phyloP scores from a whole-genome alignment of 2,329 filamentous ascomycete species.

The Gyromitra esculenta region DNA sequence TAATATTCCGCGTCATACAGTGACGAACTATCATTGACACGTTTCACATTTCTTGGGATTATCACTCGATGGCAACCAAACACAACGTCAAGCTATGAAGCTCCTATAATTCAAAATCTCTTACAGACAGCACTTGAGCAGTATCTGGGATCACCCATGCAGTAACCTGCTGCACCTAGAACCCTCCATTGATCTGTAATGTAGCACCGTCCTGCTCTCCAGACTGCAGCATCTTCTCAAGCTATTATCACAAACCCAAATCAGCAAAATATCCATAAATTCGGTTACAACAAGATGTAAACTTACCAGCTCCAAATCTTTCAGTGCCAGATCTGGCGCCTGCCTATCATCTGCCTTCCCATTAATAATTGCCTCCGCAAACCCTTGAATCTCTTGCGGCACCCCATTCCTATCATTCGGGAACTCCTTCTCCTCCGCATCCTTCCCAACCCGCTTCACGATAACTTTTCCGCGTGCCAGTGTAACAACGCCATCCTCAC shows the following conservation, averaged over 20 bases:
- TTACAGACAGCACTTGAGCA: not conserved
- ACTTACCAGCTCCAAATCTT: slow-evolving; percentile 69
- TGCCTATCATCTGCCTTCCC: slow-evolving; percentile 66
- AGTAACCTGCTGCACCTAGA: slow-evolving; percentile 28
- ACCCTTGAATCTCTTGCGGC: slow-evolving; percentile 70
- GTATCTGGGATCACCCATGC: no score
- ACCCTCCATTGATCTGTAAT: slow-evolving; percentile 49
- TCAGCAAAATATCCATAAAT: slow-evolving; percentile 20
- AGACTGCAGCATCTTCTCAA: slow-evolving; percentile 59
- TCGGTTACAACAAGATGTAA: not conserved
- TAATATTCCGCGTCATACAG: not conserved
- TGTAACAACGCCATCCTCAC: slow-evolving; percentile 68
- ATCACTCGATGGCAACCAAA: slow-evolving; percentile 27
- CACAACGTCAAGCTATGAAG: not conserved
- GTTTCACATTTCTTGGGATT: slow-evolving; percentile 12
- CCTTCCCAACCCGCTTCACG: slow-evolving; percentile 56
- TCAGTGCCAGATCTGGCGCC: slow-evolving; percentile 68
- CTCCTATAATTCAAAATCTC: not conserved
- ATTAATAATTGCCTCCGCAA: slow-evolving; percentile 66
- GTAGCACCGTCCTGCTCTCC: slow-evolving; percentile 58
- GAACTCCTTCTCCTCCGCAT: slow-evolving; percentile 61
- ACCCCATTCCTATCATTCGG: slow-evolving; percentile 66
- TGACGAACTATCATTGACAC: slow-evolving; percentile 35
- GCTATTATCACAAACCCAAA: slow-evolving; percentile 57
- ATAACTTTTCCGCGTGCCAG: slow-evolving; percentile 64